Evolutionary conservation across 2,329 filamentous ascomycete genomes (phyloP).

Genomic region (Talaromyces sp.): DNA sequence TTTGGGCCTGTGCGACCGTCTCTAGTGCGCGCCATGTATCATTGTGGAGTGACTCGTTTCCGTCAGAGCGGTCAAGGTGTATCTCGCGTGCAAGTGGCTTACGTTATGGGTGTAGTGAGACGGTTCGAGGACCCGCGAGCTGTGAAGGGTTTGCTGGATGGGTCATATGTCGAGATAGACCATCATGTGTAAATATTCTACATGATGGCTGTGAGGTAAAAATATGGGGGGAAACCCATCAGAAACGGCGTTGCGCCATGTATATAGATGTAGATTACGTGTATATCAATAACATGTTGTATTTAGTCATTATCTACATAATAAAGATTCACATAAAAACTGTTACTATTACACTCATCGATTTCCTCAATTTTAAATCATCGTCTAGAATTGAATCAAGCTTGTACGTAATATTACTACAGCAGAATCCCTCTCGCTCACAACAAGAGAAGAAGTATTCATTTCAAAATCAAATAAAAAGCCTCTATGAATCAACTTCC

Average conservation of each 20-base stretch:
- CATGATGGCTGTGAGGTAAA: no score
- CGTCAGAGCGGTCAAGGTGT: slow-evolving; percentile 32
- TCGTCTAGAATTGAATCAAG: neutral
- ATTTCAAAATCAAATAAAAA: neutral
- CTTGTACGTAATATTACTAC: neutral
- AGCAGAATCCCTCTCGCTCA: neutral
- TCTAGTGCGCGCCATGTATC: slow-evolving; percentile 45
- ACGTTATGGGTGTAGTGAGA: slow-evolving; percentile 39
- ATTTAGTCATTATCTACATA: no score
- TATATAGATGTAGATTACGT: neutral
- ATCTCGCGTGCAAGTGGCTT: slow-evolving; percentile 31
- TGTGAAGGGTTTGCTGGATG: slow-evolving; percentile 23
- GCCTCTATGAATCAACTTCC: slow-evolving; percentile 48
- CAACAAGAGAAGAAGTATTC: neutral
- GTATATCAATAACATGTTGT: neutral
- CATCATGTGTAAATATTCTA: neutral
- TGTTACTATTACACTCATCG: neutral
- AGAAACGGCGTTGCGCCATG: neutral
- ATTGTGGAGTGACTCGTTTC: slow-evolving; percentile 42
- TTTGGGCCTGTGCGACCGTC: slow-evolving; percentile 36
- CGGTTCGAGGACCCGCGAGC: slow-evolving; percentile 39
- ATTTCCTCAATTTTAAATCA: neutral
- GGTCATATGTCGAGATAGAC: slow-evolving; percentile 7
- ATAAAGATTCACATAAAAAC: no score
- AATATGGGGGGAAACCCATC: no score